phyloP scores from a whole-genome alignment of 31 red algal species.

The Odonthalia washingtoniensis region DNA sequence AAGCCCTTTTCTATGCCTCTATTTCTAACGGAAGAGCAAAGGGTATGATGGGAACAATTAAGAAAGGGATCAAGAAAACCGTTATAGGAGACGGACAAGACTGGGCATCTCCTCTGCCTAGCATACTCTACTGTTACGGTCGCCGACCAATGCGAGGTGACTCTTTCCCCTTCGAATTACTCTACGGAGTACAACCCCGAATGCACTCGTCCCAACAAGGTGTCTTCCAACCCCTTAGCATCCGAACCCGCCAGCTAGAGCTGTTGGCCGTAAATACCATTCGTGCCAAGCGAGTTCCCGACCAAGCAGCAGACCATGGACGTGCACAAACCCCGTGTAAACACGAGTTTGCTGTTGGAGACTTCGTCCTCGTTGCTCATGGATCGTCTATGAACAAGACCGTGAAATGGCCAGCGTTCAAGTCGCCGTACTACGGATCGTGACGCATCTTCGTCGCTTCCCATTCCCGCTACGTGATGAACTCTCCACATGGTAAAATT shows the following conservation, averaged over 20 bases:
- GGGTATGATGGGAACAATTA: slow-evolving; percentile 20
- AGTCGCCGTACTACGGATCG: background rate
- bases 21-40: slow-evolving; percentile 27
- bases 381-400: background rate
- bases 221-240: background rate
- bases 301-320: background rate
- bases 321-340: background rate
- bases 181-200: background rate
- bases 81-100: background rate
- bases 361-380: background rate
- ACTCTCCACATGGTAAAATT: background rate
- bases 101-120: background rate
- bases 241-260: background rate
- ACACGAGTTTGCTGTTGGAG: background rate
- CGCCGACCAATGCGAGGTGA: background rate
- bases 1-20: background rate
- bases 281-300: background rate
- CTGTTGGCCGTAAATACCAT: background rate
- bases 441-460: background rate
- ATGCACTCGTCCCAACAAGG: background rate
- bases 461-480: background rate
- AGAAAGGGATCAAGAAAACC: background rate
- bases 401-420: background rate
- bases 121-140: background rate
- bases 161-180: background rate